Base-by-base conservation (phyloP, 2,329 filamentous ascomycete genomes). In the Beauveria scarabaeidicola region DNA sequence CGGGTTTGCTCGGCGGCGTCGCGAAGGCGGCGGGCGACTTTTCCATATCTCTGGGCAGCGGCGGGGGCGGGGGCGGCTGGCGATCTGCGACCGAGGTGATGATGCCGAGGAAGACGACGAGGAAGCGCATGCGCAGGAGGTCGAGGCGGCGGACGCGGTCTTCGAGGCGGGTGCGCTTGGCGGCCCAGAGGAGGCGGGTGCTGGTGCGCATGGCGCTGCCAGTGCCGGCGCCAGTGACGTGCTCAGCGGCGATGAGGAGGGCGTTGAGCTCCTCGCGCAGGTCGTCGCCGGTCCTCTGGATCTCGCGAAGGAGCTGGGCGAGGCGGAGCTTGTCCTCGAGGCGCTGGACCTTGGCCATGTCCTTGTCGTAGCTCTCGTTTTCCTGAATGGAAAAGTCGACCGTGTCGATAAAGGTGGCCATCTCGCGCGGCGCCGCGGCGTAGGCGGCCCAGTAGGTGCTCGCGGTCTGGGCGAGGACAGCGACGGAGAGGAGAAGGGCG, bases 251-350 rank as follows among this genome's bases (percentile, higher is more conserved):
- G 21, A 81, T 69, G 57, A 86, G 66, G 52, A 86, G 68, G 29
- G 69, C 66, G 69, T 81, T 83, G 62, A 86, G 70, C 61, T 84
- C 79, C 69, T 86, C 82, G 66, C 83, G 78, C 71, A 87, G 67
- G 65, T 85, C 82, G 68, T 86, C 83, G 54, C 82, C 78, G 46
- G 74, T 75, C 68, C 77, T 80, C 69, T 85, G 83, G 61, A 87
- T 86, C 71, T 87, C 83, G 63, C 81, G 78, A 63, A 86, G 72
- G 61, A 87, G 73, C 46, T 78, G 77, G 62, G 74, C 76, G 44
- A 87, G 76, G 53, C 83, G 81, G 52, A 86, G 68, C 74, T 85
- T 85, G 69, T 87, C 84, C 63, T 86, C 83, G 32, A 86, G 75
- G 44, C 80, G 79, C 67, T 76, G 77, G 43, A 86, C 77, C 61